Conservation (phyloP, 2,329 filamentous ascomycete genomes). For the Neonectria hederae region DNA sequence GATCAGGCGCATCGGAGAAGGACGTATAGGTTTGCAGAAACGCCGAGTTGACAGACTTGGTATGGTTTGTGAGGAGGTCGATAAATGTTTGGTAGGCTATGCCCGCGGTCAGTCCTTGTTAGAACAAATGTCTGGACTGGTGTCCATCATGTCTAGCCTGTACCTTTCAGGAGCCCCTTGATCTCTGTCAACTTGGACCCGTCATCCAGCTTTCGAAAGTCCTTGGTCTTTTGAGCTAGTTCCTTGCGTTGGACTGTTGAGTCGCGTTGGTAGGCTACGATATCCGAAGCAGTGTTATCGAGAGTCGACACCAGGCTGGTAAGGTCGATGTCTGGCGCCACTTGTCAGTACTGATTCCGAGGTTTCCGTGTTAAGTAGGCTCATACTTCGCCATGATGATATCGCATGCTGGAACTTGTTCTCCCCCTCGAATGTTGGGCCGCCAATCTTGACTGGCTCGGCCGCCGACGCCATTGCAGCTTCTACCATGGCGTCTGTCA, state of each 20-base stretch:
- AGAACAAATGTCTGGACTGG: not conserved
- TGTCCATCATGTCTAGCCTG: not conserved
- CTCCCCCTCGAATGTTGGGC: constrained; percentile 61
- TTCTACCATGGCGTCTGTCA: constrained; percentile 47
- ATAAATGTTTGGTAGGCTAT: constrained; percentile 97
- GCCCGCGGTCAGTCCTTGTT: constrained; percentile 18
- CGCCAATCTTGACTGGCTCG: constrained; percentile 38
- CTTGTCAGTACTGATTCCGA: constrained; percentile 29
- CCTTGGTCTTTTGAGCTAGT: constrained; percentile 98
- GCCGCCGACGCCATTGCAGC: constrained; percentile 39
- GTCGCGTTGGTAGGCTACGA: constrained; percentile 91
- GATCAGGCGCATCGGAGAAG: constrained; percentile 93
- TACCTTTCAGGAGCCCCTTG: constrained; percentile 89
- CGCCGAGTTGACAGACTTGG: constrained; percentile 90
- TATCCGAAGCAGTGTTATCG: constrained; percentile 93
- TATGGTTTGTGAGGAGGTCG: constrained; percentile 94
- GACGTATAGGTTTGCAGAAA: constrained; percentile 94
- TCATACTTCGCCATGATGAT: constrained; percentile 90
- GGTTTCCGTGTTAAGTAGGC: not conserved
- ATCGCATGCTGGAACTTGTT: constrained; percentile 99
- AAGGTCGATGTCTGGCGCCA: constrained; percentile 79
- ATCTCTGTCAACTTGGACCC: constrained; percentile 85
- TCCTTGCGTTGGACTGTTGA: constrained; percentile 97
- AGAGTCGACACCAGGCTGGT: constrained; percentile 84
- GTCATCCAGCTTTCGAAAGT: constrained; percentile 95